These are phyloP conservation scores for Cercospora citrullina DNA, from an alignment of 2,329 filamentous ascomycete genomes.

Conservation along the genomic window DNA sequence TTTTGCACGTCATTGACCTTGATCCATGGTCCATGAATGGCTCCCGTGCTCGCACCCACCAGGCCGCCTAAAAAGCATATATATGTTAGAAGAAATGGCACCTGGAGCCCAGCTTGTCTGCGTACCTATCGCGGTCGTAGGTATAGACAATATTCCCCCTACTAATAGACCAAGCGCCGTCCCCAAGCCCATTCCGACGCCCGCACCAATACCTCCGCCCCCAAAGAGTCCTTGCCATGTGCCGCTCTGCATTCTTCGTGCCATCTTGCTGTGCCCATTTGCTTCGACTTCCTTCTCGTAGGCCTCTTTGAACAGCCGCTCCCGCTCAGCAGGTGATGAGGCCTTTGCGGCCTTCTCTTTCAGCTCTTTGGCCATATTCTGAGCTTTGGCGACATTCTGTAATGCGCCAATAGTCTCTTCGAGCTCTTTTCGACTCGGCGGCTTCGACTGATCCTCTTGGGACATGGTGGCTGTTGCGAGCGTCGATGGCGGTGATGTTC, in stretches of 20 bases:
- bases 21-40: slow-evolving; percentile 47
- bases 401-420: slow-evolving; percentile 28
- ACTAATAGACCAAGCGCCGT: slow-evolving; percentile 40
- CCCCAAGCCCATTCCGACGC: slow-evolving; percentile 45
- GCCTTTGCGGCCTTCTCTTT: slow-evolving; percentile 28
- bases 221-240: slow-evolving; percentile 45
- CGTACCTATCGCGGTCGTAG: slow-evolving; percentile 5
- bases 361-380: slow-evolving; percentile 25
- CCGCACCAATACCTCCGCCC: slow-evolving; percentile 47
- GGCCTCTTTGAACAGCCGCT: slow-evolving; percentile 33
- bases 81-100: background rate
- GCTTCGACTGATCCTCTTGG: background rate
- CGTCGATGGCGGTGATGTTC: background rate
- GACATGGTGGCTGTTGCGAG: background rate
- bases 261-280: slow-evolving; percentile 32
- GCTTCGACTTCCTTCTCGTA: slow-evolving; percentile 38
- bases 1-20: slow-evolving; percentile 36
- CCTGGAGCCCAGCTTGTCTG: background rate
- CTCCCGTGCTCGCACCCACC: slow-evolving; percentile 45
- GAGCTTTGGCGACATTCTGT: slow-evolving; percentile 29
- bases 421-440: slow-evolving; percentile 25
- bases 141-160: slow-evolving; percentile 37
- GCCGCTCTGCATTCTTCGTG: slow-evolving; percentile 35
- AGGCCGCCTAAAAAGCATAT: background rate
- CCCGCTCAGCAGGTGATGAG: slow-evolving; percentile 32